Conservation (phyloP, 495 filamentous ascomycete species). For the Penicillium salamii region DNA sequence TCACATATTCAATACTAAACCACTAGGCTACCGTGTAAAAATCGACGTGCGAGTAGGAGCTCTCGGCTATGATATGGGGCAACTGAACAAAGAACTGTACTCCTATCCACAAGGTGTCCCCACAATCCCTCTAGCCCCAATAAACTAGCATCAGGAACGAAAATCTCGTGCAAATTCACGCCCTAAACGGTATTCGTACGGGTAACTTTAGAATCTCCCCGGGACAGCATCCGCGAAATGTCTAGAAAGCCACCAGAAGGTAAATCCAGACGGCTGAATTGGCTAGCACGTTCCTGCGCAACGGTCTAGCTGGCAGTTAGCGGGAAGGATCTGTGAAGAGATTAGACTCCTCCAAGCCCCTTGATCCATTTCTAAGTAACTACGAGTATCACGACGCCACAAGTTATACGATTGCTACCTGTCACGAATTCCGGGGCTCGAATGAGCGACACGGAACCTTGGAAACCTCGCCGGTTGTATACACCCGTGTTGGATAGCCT, state of each 20-base stretch:
- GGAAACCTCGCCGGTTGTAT: background rate
- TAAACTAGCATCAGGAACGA: background rate
- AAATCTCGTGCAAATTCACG: background rate
- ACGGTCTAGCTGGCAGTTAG: constrained; percentile 17
- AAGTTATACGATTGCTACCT: background rate
- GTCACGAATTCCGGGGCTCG: background rate
- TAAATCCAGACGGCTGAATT: background rate
- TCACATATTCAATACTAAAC: background rate
- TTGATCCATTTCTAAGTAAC: too few relatives aligned
- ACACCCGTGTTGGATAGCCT: too few relatives aligned
- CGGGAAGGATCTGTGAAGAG: constrained; percentile 1
- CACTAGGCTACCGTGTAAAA: constrained; percentile 1
- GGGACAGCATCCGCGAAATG: constrained; percentile 13
- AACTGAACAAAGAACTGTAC: constrained; percentile 6
- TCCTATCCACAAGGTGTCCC: background rate
- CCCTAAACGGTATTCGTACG: constrained; percentile 5
- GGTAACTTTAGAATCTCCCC: too few relatives aligned
- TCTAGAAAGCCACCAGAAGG: constrained; percentile 8
- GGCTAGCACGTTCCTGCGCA: constrained; percentile 15
- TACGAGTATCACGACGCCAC: constrained; percentile 22
- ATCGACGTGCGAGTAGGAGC: background rate
- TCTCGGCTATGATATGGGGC: background rate
- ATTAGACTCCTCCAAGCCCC: constrained; percentile 4
- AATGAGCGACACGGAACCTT: background rate
- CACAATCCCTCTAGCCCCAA: constrained; percentile 1